Conservation (phyloP, 441 rosid genomes). For the Adansonia madagascariensis region DNA sequence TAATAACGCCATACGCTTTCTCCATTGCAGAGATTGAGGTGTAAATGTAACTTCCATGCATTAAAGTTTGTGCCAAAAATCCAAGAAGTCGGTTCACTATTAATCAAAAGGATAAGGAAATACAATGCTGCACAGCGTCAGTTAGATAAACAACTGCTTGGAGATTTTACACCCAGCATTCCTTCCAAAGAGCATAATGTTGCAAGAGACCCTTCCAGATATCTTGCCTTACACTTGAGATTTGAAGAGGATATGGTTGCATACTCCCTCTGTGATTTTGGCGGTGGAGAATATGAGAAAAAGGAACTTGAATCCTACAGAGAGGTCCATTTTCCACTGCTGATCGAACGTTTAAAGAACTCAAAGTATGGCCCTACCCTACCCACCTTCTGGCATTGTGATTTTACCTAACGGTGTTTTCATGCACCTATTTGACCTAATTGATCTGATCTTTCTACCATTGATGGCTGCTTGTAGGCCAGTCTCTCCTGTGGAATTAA, state of each 20-base stretch:
- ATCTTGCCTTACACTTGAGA: conserved; percentile 88
- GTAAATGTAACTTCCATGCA: conserved; percentile 97
- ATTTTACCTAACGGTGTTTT: not conserved
- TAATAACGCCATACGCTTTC: not conserved
- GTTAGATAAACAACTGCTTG: conserved; percentile 71
- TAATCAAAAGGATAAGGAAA: conserved; percentile 75
- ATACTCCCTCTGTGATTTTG: conserved; percentile 85
- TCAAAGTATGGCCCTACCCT: conserved; percentile 46
- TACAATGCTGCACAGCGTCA: conserved; percentile 43
- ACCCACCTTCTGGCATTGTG: conserved; percentile 6
- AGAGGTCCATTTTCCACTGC: conserved; percentile 81
- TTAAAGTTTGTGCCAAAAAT: conserved; percentile 76
- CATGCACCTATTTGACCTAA: not conserved
- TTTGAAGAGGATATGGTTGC: conserved; percentile 98
- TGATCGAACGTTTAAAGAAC: conserved; percentile 60
- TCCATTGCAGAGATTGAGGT: conserved; percentile 67
- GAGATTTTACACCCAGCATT: conserved; percentile 44
- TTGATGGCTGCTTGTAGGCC: conserved; percentile 43
- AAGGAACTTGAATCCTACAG: conserved; percentile 82
- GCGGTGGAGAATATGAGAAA: conserved; percentile 77
- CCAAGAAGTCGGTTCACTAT: conserved; percentile 64
- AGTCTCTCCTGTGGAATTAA: conserved; percentile 58
- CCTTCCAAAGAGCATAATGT: conserved; percentile 34
- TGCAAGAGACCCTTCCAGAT: conserved; percentile 45
- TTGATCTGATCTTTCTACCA: conserved; percentile 14